These are phyloP conservation scores for Tolypocladium sp. DNA, from an alignment of 2,329 filamentous ascomycete species.

Conservation along the genomic window DNA sequence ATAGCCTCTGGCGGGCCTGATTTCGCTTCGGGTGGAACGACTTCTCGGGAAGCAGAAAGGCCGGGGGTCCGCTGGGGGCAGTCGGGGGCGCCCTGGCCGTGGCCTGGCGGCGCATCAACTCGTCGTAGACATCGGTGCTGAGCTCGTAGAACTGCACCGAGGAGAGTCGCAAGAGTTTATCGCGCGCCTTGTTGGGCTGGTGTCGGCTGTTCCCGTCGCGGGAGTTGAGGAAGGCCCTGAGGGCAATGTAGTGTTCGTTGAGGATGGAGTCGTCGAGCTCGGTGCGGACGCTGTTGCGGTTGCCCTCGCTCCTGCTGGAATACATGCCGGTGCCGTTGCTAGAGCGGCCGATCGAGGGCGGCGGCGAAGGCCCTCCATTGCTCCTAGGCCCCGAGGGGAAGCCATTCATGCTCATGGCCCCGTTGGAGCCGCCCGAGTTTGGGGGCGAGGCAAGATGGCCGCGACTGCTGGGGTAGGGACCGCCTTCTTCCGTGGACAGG, in stretches of 20 bases:
- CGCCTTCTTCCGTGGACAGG: conserved; percentile 41
- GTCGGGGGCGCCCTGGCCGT: conserved; percentile 45
- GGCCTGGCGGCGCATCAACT: conserved; percentile 78
- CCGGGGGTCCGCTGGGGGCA: conserved; percentile 48
- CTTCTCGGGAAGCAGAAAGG: conserved; percentile 73
- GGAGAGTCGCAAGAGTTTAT: conserved; percentile 86
- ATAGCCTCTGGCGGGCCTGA: conserved; percentile 91
- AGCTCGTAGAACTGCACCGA: conserved; percentile 93
- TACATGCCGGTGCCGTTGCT: conserved; percentile 70
- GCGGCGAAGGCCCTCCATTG: conserved; percentile 66
- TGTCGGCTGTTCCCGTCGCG: conserved; percentile 67
- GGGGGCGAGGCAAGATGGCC: conserved; percentile 60
- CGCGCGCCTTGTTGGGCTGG: conserved; percentile 79
- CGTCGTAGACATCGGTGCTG: conserved; percentile 95
- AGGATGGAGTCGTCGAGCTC: conserved; percentile 58
- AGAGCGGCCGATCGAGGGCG: conserved; percentile 77
- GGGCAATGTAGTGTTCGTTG: conserved; percentile 69
- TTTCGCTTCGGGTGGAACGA: conserved; percentile 96
- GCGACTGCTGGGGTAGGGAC: conserved; percentile 43
- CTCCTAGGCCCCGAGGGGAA: conserved; percentile 48
- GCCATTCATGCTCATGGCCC: conserved; percentile 49
- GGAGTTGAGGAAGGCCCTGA: conserved; percentile 69
- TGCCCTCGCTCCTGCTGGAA: conserved; percentile 57
- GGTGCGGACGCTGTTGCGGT: conserved; percentile 42
- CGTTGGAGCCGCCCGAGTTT: conserved; percentile 53